phyloP scores from a whole-genome alignment of 2,329 filamentous ascomycete genomes.

The Aschersonia sp. region DNA sequence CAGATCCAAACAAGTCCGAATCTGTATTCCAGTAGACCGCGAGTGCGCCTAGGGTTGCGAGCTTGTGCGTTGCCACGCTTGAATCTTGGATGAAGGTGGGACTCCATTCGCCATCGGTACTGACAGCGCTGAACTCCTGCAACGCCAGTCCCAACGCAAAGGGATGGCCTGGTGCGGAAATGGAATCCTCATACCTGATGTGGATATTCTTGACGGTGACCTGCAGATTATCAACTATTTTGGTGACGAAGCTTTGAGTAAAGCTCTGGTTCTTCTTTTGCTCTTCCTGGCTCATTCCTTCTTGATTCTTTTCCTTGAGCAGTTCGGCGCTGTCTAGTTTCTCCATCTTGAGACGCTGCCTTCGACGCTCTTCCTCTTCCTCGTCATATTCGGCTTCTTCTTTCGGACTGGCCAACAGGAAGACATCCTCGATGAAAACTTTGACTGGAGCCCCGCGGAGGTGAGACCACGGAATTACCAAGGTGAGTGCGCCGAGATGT shows the following conservation, averaged over 20 bases:
- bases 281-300: slow-evolving; percentile 87
- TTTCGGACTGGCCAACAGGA: slow-evolving; percentile 84
- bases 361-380: slow-evolving; percentile 76
- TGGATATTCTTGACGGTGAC: slow-evolving; percentile 98
- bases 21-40: slow-evolving; percentile 99
- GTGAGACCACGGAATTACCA: slow-evolving; percentile 96
- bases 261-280: slow-evolving; percentile 97
- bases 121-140: slow-evolving; percentile 92
- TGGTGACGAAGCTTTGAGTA: slow-evolving; percentile 83
- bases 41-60: slow-evolving; percentile 77
- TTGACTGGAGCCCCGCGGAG: slow-evolving; percentile 86
- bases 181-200: slow-evolving; percentile 92
- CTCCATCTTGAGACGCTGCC: slow-evolving; percentile 93
- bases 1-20: slow-evolving; percentile 65
- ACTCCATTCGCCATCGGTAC: slow-evolving; percentile 87
- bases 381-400: slow-evolving; percentile 89
- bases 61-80: slow-evolving; percentile 72
- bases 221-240: slow-evolving; percentile 96
- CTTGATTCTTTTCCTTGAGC: slow-evolving; percentile 79
- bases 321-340: slow-evolving; percentile 94
- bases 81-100: slow-evolving; percentile 92
- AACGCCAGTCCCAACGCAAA: slow-evolving; percentile 88
- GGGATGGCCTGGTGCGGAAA: slow-evolving; percentile 86
- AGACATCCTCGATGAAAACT: slow-evolving; percentile 93
- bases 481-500: slow-evolving; percentile 78